Evolutionary conservation across 495 filamentous ascomycete genomes (phyloP), one percentile per base, ranked within the genome.

Genomic region (Apodospora peruviana): DNA sequence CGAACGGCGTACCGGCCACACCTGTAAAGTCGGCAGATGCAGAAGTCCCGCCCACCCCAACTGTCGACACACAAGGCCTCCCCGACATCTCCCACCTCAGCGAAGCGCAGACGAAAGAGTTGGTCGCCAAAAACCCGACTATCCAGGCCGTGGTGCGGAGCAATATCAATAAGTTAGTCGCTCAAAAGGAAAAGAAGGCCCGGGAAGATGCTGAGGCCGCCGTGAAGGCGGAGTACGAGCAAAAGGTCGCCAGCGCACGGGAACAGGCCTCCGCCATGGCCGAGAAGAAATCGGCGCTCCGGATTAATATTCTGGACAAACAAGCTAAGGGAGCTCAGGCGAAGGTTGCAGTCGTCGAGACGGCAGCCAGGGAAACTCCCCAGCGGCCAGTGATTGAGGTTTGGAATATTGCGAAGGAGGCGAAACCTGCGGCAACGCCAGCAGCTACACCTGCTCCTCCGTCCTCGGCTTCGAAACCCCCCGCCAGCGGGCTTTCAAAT

Each of bases 351-450:
- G 78, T 89, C 12, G 86, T 96, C 10, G 76, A 88, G 50, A 85
- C 79, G 41, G 90, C 88, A 14, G 90, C 86, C 0, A 75, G 74
- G 20, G 86, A 95, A n/a, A 94, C 88, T 0, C 91, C 91, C 2
- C 72, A 90, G 60, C 80, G 78, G 48, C 80, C 88, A 12, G 89
- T 96, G 5, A 74, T 67, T 10, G 89, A 95, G 61, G 90, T 95
- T 0, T 96, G 88, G 88, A 81, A 84, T 34, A 67, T 85, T 24
- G 88, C 83, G 0, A 88, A 91, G 67, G 70, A 71, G 20, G 80
- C 81, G n/a, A 88, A 82, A 57, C 76, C 82, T 48, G 55, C 61
- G 45, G 47, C 56, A 24, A 38, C 69, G 17, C 47, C 62, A 16
- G 57, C 62, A 24, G 63, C 35, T 12, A 16, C 24, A 19, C n/a